phyloP scores from a whole-genome alignment of 257 asterid genomes.

The Solanum lignicaule region DNA sequence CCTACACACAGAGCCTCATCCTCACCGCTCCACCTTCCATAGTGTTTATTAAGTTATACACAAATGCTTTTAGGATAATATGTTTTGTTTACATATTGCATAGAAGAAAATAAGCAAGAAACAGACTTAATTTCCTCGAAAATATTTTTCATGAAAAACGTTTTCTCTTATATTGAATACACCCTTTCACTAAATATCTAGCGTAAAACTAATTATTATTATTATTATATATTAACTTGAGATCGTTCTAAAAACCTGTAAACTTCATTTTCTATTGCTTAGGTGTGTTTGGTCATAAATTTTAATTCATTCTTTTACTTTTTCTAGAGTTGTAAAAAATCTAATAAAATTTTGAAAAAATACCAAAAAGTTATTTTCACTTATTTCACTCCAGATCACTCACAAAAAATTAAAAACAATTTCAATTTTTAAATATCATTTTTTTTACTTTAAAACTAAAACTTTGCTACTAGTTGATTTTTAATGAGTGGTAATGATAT shows the following conservation, averaged over 20 bases:
- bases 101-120: no score
- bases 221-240: neutral
- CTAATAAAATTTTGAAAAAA: no score
- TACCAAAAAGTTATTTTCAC: neutral
- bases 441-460: neutral
- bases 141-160: no score
- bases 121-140: no score
- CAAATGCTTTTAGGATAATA: no score
- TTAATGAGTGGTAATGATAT: neutral
- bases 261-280: neutral
- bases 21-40: fast-evolving
- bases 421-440: no score
- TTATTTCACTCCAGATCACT: neutral
- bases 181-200: neutral
- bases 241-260: neutral
- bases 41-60: neutral
- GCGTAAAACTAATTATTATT: no score
- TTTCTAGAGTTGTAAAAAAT: neutral
- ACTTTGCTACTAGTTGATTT: neutral
- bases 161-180: no score
- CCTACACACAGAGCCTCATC: neutral
- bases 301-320: no score
- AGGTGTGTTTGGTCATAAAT: neutral
- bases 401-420: no score
- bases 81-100: no score